Conservation (phyloP, 2,329 filamentous ascomycete genomes). For the Mycocentrospora acerina region DNA sequence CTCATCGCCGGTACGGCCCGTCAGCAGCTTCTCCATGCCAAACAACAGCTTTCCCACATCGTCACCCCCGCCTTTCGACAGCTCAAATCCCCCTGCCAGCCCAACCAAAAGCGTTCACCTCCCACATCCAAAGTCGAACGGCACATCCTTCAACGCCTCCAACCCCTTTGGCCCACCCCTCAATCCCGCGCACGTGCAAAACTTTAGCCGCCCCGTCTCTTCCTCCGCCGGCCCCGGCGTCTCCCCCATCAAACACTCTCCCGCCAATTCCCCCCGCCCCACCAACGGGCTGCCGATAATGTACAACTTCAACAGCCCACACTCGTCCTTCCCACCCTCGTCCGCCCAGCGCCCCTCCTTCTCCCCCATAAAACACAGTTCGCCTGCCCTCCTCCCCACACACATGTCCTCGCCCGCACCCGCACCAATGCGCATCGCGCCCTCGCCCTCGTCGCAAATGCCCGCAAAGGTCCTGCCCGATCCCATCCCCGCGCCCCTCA, state of each 20-base stretch:
- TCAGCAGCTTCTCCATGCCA: slow-evolving; percentile 13
- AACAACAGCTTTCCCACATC: slow-evolving; percentile 29
- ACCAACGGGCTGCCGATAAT: slow-evolving; percentile 32
- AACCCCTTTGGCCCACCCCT: slow-evolving; percentile 24
- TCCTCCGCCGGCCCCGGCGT: slow-evolving; percentile 28
- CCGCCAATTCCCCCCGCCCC: slow-evolving; percentile 37
- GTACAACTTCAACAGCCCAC: slow-evolving; percentile 46
- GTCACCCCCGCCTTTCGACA: slow-evolving; percentile 37
- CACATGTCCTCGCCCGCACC: slow-evolving; percentile 36
- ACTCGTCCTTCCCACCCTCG: slow-evolving; percentile 49
- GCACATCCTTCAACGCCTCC: slow-evolving; percentile 22
- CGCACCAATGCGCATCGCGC: slow-evolving; percentile 27
- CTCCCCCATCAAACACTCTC: slow-evolving; percentile 40
- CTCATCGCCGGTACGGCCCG: slow-evolving; percentile 26
- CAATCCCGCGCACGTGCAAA: slow-evolving; percentile 22
- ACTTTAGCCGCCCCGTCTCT: slow-evolving; percentile 36
- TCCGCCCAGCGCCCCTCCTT: slow-evolving; percentile 35
- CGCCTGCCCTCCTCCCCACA: slow-evolving; percentile 37
- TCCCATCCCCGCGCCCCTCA: slow-evolving; percentile 49
- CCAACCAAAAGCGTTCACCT: slow-evolving; percentile 29
- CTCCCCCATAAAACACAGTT: slow-evolving; percentile 44
- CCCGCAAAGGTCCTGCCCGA: slow-evolving; percentile 37
- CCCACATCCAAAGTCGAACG: slow-evolving; percentile 28
- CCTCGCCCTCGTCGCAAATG: slow-evolving; percentile 31
- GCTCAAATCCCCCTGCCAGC: slow-evolving; percentile 24